phyloP scores from a whole-genome alignment of 768 basidiomycete genomes.

The Hygrophoropsis aurantiaca region DNA sequence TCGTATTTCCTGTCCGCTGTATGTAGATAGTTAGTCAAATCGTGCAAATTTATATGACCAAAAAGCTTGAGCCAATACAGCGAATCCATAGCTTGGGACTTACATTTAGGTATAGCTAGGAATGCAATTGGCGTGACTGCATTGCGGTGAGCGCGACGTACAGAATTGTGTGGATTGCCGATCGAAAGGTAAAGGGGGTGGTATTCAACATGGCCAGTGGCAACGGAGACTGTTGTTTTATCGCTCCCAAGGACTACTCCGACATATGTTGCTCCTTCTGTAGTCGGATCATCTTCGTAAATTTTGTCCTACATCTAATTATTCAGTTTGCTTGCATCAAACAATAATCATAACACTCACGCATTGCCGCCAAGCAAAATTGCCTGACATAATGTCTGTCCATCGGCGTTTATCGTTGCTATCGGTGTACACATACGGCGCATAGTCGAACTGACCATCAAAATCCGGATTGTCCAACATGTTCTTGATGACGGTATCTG shows the following conservation, averaged over 20 bases:
- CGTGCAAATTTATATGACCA: neutral
- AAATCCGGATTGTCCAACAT: conserved; percentile 24
- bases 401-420: conserved; percentile 10
- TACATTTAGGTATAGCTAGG: too few relatives aligned
- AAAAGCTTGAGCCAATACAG: too few relatives aligned
- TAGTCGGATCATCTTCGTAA: conserved; percentile 1
- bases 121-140: conserved; percentile 4
- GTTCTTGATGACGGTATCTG: conserved; percentile 11
- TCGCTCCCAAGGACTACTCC: conserved; percentile 19
- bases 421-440: conserved; percentile 6
- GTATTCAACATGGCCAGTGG: conserved; percentile 19
- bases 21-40: too few relatives aligned
- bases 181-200: conserved; percentile 15
- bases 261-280: conserved; percentile 13
- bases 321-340: neutral
- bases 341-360: conserved; percentile 5
- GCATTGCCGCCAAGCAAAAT: conserved; percentile 41
- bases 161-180: conserved; percentile 14
- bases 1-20: conserved; percentile 7
- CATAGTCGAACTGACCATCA: conserved; percentile 13
- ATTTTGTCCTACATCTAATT: conserved; percentile 2
- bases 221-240: conserved; percentile 23
- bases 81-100: too few relatives aligned
- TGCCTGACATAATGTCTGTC: conserved; percentile 39
- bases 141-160: conserved; percentile 8